Base-by-base conservation (phyloP, 495 filamentous ascomycete genomes). In the Wilcoxina mikolae region DNA sequence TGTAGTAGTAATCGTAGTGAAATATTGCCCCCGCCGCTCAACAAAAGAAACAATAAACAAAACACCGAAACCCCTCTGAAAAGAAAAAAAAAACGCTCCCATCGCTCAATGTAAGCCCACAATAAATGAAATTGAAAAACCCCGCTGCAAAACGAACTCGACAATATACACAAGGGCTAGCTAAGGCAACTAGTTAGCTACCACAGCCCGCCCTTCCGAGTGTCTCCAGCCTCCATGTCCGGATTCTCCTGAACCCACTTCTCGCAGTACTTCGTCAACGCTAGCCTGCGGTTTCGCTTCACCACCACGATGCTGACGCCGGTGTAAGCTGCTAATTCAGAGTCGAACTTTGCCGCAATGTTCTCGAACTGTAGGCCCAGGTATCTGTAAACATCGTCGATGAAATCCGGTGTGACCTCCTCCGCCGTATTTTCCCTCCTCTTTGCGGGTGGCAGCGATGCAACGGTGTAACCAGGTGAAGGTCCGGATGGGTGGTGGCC, bases 401-500 rank as follows among this genome's bases (percentile, higher is more conserved):
- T 47, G 44, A 66, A 65, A 38, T 59, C 56, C n/a, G 58, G 45
- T 0, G 63, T 65, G 17, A 66, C 58, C 41, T 66, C 62, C 15
- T 48, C 41, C 3, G 56, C 58, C 20, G 51, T 50, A 51, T 60
- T 48, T 7, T 57, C 61, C n/a, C 47, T 55, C 38, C 59, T 51
- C 27, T 51, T 61, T n/a, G 56, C 48, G n/a, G 63, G 63, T 38
- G 63, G 63, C 1, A 66, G 27, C 11, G 62, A 65, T 24, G 63
- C 63, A 47, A 66, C 63, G 11, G 63, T 66, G 27, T 65, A 65
- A 41, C 63, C 63, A 4, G 63, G 63, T 4, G 58, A 62, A 11
- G 62, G 61, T 51, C 38, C 54, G 35, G 25, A 57, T 54, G 55
- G 61, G 31, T n/a, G 57, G 57, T 41, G 57, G 31, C 1, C 1